Evolutionary conservation across 305 asterid species (phyloP), one percentile per base, ranked within the genome.

Genomic region (Fraxinus sp.): DNA sequence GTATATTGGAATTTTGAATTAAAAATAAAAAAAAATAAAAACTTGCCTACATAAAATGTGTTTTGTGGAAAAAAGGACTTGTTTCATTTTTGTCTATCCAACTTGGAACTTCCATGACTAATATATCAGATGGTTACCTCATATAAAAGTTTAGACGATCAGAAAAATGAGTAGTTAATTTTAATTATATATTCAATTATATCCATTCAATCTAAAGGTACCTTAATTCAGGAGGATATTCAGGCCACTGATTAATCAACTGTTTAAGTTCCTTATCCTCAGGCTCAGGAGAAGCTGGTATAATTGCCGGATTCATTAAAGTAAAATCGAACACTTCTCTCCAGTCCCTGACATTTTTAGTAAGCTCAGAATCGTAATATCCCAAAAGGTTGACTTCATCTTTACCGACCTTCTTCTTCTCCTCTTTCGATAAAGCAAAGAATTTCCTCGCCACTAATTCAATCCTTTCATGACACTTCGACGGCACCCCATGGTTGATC

Each of bases 321-420:
- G 77, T 72, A 28, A 87, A 87, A 85, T 87, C 90, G 35, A 89
- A 89, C 4, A 87, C 90, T 81, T 89, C 89, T 82, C 87, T 89
- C 91, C 91, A 89, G 74, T 89, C 91, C 80, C 88, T 87, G 13
- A 89, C 87, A 74, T 89, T 89, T 59, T 89, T 87, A 6, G 91
- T 89, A 35, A 74, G 90, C 80, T 89, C 91, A 0, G 87, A 73
- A 74, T 89, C 89, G 74, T 84, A 89, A 75, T 89, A 89, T 5
- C 91, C 90, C 35, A 84, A 1, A 0, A 87, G 90, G 20, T 89
- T 85, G 37, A n/a, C 32, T 39, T 85, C 88, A 33, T 85, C 87
- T 70, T 87, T 84, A 74, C 39, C 84, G 35, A 84, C 90, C 73
- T 80, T 89, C 24, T 62, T 24, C 82, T 84, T 87, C 78, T 87